Evolutionary conservation across 208 protist species (phyloP).

Genomic region (Naegleria gruberi): DNA sequence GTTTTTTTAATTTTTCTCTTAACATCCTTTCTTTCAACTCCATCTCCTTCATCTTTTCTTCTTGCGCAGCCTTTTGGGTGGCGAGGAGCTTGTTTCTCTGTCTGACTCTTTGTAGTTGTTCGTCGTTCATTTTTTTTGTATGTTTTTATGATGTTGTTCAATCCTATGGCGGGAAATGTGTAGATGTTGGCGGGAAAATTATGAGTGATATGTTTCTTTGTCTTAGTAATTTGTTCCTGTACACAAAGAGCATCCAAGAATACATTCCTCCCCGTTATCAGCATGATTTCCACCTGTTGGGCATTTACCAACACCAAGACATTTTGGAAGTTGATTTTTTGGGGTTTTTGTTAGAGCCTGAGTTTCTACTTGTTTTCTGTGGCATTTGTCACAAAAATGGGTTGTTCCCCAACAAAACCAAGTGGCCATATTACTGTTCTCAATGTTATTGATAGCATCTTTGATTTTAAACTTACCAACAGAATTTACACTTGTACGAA

Average conservation of each 20-base stretch:
- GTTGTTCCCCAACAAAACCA: constrained; percentile 39
- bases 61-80: background rate
- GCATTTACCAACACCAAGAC: background rate
- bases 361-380: constrained; percentile 2
- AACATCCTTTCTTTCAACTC: background rate
- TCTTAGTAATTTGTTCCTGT: too few species aligned
- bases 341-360: background rate
- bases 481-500: constrained; percentile 43
- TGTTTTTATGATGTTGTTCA: background rate
- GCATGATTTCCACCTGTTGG: background rate
- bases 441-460: too few species aligned
- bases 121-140: background rate
- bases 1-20: background rate
- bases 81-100: background rate
- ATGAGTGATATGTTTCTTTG: background rate
- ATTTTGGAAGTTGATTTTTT: background rate
- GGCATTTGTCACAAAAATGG: constrained; percentile 46
- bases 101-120: background rate
- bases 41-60: background rate
- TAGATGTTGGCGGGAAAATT: too few species aligned
- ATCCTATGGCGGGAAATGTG: too few species aligned
- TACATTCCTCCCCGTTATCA: constrained; percentile 4
- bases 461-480: constrained; percentile 16
- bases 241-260: background rate
- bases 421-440: constrained; percentile 23